Evolutionary conservation across 306 rosid species (phyloP), one percentile per base, ranked within the genome.

Genomic region (Prunus dulcis): DNA sequence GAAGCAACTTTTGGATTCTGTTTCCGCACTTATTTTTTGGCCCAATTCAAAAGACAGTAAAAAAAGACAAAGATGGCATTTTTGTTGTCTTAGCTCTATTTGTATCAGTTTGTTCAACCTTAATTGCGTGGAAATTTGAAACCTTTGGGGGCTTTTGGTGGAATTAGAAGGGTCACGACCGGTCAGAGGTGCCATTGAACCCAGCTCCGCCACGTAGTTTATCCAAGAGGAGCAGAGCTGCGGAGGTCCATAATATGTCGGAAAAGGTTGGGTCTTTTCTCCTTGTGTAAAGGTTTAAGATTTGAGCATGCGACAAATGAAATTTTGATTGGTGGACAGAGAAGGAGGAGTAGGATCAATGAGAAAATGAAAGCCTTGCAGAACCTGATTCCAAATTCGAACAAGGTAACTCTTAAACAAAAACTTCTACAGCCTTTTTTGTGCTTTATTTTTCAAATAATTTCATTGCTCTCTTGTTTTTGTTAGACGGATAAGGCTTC

Each of bases 311-410:
- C 12, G 25, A 75, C 17, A 2, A 28, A 20, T 51, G 62, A 27
- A 22, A 51, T 49, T 75, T 56, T 65, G 69, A 71, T 81, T 69
- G 68, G 78, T 85, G 88, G 51, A 63, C 91, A 95, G 98, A 92
- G 97, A 64, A 89, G 98, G 79, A 90, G 98, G 80, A 92, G 91
- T 83, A 89, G 85, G 87, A 95, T 95, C 63, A 95, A 95, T 56
- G 98, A 95, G 88, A 95, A 92, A 85, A 86, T 95, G 91, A 95
- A 92, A 84, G 97, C 97, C 13, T 84, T 95, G 62, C 98, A 92
- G 87, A 89, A 88, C 77, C 82, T 95, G 78, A 92, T 95, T 85
- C 98, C 97, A 9, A 95, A 95, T 87, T 95, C 97, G 70, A 92
- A 90, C 87, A 95, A 95, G 98, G 98, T 92, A 69, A 72, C 34